phyloP scores from a whole-genome alignment of 1,284 basidiomycete genomes.

The Austroboletus novae-zelandiae region DNA sequence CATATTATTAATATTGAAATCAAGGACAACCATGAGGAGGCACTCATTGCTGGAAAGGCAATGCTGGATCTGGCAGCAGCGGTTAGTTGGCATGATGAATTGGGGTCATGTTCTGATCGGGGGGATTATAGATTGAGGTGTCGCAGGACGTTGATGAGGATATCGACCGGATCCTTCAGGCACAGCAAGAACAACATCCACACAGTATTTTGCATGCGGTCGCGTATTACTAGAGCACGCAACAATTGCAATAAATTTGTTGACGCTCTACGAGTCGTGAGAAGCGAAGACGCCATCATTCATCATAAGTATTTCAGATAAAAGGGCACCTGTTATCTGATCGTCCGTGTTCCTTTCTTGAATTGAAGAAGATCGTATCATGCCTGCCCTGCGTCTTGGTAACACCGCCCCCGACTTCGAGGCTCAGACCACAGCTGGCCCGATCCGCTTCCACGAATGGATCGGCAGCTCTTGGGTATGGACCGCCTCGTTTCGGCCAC shows the following conservation, averaged over 20 bases:
- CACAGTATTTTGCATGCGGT: conserved; percentile 92
- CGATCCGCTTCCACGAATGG: conserved; percentile 90
- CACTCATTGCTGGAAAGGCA: conserved; percentile 91
- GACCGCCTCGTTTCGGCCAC: background rate
- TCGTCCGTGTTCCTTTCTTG: background rate
- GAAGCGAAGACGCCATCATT: conserved; percentile 48
- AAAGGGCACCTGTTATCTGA: conserved; percentile 12
- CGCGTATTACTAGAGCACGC: conserved; percentile 70
- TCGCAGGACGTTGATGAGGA: conserved; percentile 88
- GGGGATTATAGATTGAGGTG: conserved; percentile 69
- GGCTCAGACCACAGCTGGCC: conserved; percentile 77
- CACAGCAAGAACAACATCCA: conserved; percentile 86
- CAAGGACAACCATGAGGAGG: conserved; percentile 99
- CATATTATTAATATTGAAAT: conserved; percentile 99
- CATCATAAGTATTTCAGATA: conserved; percentile 16
- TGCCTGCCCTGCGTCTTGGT: conserved; percentile 66
- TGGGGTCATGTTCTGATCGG: conserved; percentile 14
- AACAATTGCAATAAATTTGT: conserved; percentile 23
- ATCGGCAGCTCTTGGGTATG: conserved; percentile 85
- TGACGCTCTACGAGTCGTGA: conserved; percentile 31
- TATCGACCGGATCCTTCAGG: conserved; percentile 82
- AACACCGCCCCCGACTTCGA: conserved; percentile 80
- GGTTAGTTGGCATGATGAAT: conserved; percentile 47
- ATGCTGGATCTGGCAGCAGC: conserved; percentile 92
- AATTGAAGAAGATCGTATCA: conserved; percentile 18